Evolutionary conservation across 495 filamentous ascomycete species (phyloP), one percentile per base, ranked within the genome.

Genomic region (Platismatia glauca): DNA sequence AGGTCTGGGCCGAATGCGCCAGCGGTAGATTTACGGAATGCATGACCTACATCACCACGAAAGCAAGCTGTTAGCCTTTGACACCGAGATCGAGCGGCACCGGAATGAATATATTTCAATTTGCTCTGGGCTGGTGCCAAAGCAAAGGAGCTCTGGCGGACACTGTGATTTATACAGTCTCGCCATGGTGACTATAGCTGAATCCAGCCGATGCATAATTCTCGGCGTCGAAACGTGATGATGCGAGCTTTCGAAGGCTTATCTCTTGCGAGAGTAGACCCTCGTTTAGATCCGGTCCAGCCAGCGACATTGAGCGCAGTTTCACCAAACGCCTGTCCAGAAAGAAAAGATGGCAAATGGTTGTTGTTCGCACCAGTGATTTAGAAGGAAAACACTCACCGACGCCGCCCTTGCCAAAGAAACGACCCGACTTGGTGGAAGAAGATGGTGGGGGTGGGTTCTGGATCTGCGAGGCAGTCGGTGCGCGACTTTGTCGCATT

Each of bases 1-100:
- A 98, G 87, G 61, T 98, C 94, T 61, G 94, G 95, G 62, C 94
- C 95, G 74, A 95, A 97, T 71, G 91, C 89, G 62, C 94, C 94
- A 61, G 92, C 93, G 58, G 91, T 81, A 60, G 88, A 89, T 74
- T 89, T 89, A 71, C 94, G 90, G 74, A 97, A 87, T 59, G 88
- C 90, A 89, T 97, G 94, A 71, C 93, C 94, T 97, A 72, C 57
- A 68, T 58, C 52, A 62, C 58, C 70, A 59, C 37, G 66, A 66
- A 60, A 27, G 60, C 29, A 53, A 33, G 52, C 60, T 57, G 67
- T 72, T 69, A 76, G 74, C 68, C 67, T 67, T 50, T 12, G 41
- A 29, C n/a, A 57, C 58, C 15, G 20, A 55, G 2, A 43, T 39
- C 13, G 20, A 68, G 8, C 12, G 44, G 38, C 38, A 59, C 43